Percentiles rank a stretch among this genome's conserved stretches.
Conservation (phyloP, 1,284 basidiomycete species). For the Hypsizygus ulmarius region DNA sequence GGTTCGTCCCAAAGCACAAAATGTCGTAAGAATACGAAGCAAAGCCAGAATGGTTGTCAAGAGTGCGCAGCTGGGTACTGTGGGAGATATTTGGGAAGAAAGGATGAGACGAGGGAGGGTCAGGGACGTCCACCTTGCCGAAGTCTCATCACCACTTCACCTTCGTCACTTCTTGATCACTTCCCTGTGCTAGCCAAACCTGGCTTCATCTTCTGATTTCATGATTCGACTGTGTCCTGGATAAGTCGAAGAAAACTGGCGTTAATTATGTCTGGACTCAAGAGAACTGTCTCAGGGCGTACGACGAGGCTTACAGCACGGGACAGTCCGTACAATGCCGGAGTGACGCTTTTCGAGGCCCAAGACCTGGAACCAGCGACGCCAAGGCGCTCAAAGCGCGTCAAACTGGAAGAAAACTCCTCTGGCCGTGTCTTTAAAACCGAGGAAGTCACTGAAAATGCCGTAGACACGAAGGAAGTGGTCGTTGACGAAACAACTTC, state of each 20-base stretch:
- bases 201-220: conserved; percentile 1
- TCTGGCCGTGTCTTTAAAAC: conserved; percentile 8
- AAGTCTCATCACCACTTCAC: conserved; percentile 6
- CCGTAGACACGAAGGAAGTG: conserved; percentile 1
- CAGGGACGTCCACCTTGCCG: conserved; percentile 16
- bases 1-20: no score
- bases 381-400: conserved; percentile 30
- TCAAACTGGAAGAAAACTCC: conserved; percentile 29
- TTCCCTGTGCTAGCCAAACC: conserved; percentile 9
- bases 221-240: background rate
- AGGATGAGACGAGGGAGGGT: background rate
- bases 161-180: conserved; percentile 12
- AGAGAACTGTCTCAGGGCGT: conserved; percentile 18
- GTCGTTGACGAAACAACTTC: conserved; percentile 5
- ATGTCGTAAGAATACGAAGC: background rate
- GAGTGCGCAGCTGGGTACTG: background rate
- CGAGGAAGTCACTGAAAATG: conserved; percentile 21
- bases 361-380: conserved; percentile 10
- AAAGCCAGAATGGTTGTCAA: background rate
- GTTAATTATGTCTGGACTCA: conserved; percentile 12
- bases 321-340: conserved; percentile 40
- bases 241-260: no score
- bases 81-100: conserved; percentile 3
- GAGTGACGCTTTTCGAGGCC: conserved; percentile 45
- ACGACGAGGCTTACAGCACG: conserved; percentile 33